Conservation (phyloP, 768 basidiomycete species). For the Termitomyces sp. region DNA sequence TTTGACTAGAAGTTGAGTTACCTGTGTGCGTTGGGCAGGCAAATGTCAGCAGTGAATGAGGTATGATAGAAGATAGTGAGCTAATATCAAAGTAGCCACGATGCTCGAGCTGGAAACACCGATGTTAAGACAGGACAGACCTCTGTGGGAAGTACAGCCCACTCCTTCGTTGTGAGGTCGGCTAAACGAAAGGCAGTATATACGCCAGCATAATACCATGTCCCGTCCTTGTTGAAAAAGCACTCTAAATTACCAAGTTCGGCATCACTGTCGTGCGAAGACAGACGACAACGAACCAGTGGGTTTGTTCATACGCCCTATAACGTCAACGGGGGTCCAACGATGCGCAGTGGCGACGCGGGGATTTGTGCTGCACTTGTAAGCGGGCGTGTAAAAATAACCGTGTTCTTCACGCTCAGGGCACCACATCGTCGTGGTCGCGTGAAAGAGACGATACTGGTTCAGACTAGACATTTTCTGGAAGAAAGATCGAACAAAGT, state of each 20-base stretch:
- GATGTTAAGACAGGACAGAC: constrained; percentile 25
- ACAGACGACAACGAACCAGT: constrained; percentile 41
- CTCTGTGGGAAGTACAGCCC: constrained; percentile 60
- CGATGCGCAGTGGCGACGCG: constrained; percentile 71
- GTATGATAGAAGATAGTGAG: not conserved
- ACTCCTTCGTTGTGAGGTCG: constrained; percentile 62
- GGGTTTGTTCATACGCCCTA: constrained; percentile 50
- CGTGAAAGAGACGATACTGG: constrained; percentile 63
- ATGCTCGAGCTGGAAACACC: not conserved
- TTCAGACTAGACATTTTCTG: constrained; percentile 38
- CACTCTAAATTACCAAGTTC: constrained; percentile 44
- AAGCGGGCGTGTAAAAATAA: constrained; percentile 65
- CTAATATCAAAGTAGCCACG: constrained; percentile 1
- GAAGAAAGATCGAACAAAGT: not conserved
- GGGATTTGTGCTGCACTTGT: constrained; percentile 77
- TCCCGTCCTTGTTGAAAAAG: constrained; percentile 75
- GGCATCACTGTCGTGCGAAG: not conserved
- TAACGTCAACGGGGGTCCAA: constrained; percentile 62
- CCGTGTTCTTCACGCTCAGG: constrained; percentile 80
- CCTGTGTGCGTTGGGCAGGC: constrained; percentile 29
- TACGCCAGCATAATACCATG: constrained; percentile 82
- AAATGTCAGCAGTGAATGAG: not conserved
- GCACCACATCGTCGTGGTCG: constrained; percentile 70
- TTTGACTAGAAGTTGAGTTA: constrained; percentile 58
- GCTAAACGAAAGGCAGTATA: constrained; percentile 65